Conservation (phyloP, 352 stramenopile species). For the Phytophthora palmivora region DNA sequence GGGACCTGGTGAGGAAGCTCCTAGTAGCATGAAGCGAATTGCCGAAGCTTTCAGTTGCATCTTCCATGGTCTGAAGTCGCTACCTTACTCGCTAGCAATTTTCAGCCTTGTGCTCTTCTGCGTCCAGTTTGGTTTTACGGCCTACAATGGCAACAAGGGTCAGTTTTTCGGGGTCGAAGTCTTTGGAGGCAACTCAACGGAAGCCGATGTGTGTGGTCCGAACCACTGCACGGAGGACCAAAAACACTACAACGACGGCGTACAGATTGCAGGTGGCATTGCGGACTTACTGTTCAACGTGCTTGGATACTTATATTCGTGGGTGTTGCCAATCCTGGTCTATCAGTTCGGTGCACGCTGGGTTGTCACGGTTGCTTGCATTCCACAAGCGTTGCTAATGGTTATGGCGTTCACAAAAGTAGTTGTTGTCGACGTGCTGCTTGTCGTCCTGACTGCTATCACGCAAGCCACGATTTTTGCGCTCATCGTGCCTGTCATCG, state of each 20-base stretch:
- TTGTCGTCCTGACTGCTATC: conserved; percentile 56
- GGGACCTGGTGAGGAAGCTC: conserved; percentile 17
- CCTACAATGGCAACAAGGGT: conserved; percentile 72
- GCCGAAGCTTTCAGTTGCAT: conserved; percentile 54
- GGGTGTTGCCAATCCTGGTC: conserved; percentile 55
- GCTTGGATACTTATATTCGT: conserved; percentile 58
- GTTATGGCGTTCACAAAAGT: conserved; percentile 59
- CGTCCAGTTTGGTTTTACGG: conserved; percentile 64
- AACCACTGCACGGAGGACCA: conserved; percentile 41
- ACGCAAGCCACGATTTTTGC: conserved; percentile 69
- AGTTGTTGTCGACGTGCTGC: conserved; percentile 49
- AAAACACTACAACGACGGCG: conserved; percentile 58
- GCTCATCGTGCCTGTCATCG: conserved; percentile 74
- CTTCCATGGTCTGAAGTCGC: conserved; percentile 47
- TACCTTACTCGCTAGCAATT: conserved; percentile 46
- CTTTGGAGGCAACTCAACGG: conserved; percentile 50
- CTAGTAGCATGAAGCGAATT: conserved; percentile 34
- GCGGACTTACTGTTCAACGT: conserved; percentile 66
- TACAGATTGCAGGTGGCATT: conserved; percentile 55
- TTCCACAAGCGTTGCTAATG: conserved; percentile 62
- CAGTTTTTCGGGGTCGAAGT: conserved; percentile 74
- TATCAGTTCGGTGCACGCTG: conserved; percentile 46
- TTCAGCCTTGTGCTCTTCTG: conserved; percentile 68
- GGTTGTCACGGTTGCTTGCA: conserved; percentile 47
- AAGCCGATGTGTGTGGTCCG: conserved; percentile 49